Evolutionary conservation across 257 asterid genomes (phyloP), one percentile per base, ranked within the genome.

Genomic region (Handroanthus guayacan): DNA sequence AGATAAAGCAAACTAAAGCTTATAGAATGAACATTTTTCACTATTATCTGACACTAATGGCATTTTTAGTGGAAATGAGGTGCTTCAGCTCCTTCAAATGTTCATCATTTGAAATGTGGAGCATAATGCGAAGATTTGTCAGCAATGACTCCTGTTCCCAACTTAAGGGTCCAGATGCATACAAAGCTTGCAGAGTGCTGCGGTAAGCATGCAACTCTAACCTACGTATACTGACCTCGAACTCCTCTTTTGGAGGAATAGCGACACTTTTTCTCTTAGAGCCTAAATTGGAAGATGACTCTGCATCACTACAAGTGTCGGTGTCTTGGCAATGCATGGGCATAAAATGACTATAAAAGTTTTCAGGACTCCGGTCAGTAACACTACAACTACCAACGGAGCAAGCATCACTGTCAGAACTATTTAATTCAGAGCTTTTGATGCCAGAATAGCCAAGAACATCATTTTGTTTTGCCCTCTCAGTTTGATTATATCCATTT

Each of bases 101-200:
- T 84, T 89, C 96, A 79, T 94, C 98, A 87, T 94, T 90, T 79
- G 98, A 90, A 79, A 94, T 91, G 81, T 88, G 92, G 74, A 94
- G 97, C 83, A 75, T 76, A 54, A 87, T 89, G 66, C 98, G 97
- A 78, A 94, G 97, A 84, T 94, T 82, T 67, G 98, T 94, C 86
- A 92, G 81, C 69, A 92, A 60, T 77, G 93, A 84, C 81, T 94
- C 97, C 75, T 89, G 92, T 41, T 94, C 97, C 97, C 98, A 94
- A 81, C 92, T 94, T 85, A 92, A 90, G 80, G 97, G 96, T 79
- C 98, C 98, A 83, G 96, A 92, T 80, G 90, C 97, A 85, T 84
- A 85, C 82, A 94, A 84, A 77, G 97, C 97, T 82, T 81, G 83
- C 54, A 94, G 83, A 68, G 97, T 94, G 82, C 95, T 72, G 75